A percentile compares a stretch with the other conserved stretches of the same genome.
These are phyloP conservation scores for Umbelopsis sp. DNA, from an alignment of 192 early-diverging fungal genomes.

Conservation along the genomic window DNA sequence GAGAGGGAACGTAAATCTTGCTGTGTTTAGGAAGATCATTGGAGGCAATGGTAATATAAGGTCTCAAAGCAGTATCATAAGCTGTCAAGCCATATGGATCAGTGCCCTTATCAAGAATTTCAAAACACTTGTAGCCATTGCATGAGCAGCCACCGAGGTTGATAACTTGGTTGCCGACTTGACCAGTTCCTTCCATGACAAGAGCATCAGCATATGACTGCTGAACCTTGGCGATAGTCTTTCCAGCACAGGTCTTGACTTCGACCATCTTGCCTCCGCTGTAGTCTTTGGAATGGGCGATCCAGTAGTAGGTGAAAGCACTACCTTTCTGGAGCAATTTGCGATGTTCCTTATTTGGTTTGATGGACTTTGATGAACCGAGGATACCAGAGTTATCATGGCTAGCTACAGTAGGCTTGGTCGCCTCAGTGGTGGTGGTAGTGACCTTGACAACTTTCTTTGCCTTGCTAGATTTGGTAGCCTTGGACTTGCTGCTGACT, in stretches of 20 bases:
- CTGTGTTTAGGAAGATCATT: constrained; percentile 36
- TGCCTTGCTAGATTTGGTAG: neutral
- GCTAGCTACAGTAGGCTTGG: neutral
- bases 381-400: neutral
- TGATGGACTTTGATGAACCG: neutral
- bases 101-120: constrained; percentile 26
- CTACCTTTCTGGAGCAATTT: constrained; percentile 30
- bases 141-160: constrained; percentile 40
- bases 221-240: constrained; percentile 26
- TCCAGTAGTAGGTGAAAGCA: constrained; percentile 43
- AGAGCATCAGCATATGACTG: constrained; percentile 33
- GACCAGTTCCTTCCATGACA: constrained; percentile 41
- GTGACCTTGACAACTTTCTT: neutral
- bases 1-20: constrained; percentile 40
- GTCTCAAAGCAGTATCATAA: constrained; percentile 34
- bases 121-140: constrained; percentile 38
- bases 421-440: constrained; percentile 7
- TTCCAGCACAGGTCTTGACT: constrained; percentile 36
- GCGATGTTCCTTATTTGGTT: constrained; percentile 20
- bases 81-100: constrained; percentile 40
- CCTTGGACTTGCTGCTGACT: neutral
- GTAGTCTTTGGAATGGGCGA: constrained; percentile 34
- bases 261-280: constrained; percentile 13
- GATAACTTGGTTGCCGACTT: constrained; percentile 28
- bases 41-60: constrained; percentile 40